A percentile compares a stretch with the other conserved stretches of the same genome.
phyloP scores from a whole-genome alignment of 2,329 filamentous ascomycete genomes.

The Thermoascus crustaceus region DNA sequence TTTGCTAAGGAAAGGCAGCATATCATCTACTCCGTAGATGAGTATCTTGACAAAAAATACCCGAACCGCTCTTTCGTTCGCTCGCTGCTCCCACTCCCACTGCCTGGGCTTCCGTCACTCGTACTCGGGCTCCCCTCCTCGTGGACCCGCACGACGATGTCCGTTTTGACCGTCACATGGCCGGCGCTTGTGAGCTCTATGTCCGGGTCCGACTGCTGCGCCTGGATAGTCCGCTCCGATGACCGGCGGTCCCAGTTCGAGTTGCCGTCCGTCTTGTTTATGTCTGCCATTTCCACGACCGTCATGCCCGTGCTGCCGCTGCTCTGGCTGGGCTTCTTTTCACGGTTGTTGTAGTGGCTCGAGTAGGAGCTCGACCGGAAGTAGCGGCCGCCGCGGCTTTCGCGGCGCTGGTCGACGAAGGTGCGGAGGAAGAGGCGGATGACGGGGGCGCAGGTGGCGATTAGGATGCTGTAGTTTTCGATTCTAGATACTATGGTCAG shows the following conservation, averaged over 20 bases:
- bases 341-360: slow-evolving; percentile 9
- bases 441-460: slow-evolving; percentile 28
- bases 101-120: too few relatives aligned
- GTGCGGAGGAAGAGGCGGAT: slow-evolving; percentile 25
- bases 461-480: slow-evolving; percentile 30
- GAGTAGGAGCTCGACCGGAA: slow-evolving; percentile 15
- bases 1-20: too few relatives aligned
- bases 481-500: slow-evolving; percentile 17
- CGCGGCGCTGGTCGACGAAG: slow-evolving; percentile 18
- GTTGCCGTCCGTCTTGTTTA: background rate
- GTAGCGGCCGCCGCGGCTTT: slow-evolving; percentile 14
- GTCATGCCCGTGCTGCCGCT: too few relatives aligned
- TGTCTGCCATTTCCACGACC: too few relatives aligned
- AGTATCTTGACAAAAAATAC: too few relatives aligned
- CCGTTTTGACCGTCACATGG: slow-evolving; percentile 22
- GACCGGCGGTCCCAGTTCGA: slow-evolving; percentile 7
- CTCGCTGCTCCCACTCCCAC: too few relatives aligned
- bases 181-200: slow-evolving; percentile 6
- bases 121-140: too few relatives aligned
- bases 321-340: slow-evolving; percentile 4
- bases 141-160: slow-evolving; percentile 23
- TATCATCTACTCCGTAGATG: too few relatives aligned
- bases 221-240: slow-evolving; percentile 7
- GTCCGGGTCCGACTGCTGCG: slow-evolving; percentile 6
- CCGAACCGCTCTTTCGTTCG: too few relatives aligned